Evolutionary conservation across 2,329 filamentous ascomycete genomes (phyloP).

Genomic region (Colletotrichum filicis): DNA sequence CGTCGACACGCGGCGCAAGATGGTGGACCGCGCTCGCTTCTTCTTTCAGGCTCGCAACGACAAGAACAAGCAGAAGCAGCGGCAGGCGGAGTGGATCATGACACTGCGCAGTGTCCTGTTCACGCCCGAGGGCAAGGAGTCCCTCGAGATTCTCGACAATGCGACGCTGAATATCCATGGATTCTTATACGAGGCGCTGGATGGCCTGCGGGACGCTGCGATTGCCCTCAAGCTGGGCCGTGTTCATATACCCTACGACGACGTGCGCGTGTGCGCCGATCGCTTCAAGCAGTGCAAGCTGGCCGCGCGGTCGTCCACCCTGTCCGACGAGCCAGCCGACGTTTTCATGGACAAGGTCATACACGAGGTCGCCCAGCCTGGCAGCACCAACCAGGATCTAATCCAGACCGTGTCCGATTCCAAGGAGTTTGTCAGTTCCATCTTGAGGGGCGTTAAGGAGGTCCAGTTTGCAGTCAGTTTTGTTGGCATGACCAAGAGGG

Average conservation of each 20-base stretch:
- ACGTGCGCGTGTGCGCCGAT: slow-evolving; percentile 73
- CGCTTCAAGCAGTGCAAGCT: slow-evolving; percentile 61
- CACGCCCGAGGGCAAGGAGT: slow-evolving; percentile 84
- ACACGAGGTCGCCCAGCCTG: slow-evolving; percentile 77
- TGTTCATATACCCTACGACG: slow-evolving; percentile 90
- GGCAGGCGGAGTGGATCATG: slow-evolving; percentile 94
- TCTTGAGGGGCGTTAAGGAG: slow-evolving; percentile 92
- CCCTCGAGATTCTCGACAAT: slow-evolving; percentile 89
- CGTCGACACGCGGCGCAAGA: slow-evolving; percentile 91
- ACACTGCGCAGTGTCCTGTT: slow-evolving; percentile 88
- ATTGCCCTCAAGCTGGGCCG: slow-evolving; percentile 92
- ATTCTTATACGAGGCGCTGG: slow-evolving; percentile 83
- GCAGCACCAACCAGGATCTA: slow-evolving; percentile 73
- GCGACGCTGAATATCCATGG: slow-evolving; percentile 92
- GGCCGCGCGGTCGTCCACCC: slow-evolving; percentile 43
- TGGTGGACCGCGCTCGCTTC: slow-evolving; percentile 88
- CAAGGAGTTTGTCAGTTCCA: slow-evolving; percentile 90
- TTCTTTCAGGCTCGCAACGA: slow-evolving; percentile 82
- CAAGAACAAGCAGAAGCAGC: slow-evolving; percentile 62
- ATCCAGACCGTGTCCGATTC: slow-evolving; percentile 90
- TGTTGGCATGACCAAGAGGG: slow-evolving; percentile 84
- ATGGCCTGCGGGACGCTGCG: slow-evolving; percentile 89
- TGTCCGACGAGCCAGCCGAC: slow-evolving; percentile 60
- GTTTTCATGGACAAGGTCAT: slow-evolving; percentile 79
- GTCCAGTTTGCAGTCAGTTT: slow-evolving; percentile 96